Evolutionary conservation across 495 filamentous ascomycete species (phyloP).

Genomic region (Hypoxylon fuscum): DNA sequence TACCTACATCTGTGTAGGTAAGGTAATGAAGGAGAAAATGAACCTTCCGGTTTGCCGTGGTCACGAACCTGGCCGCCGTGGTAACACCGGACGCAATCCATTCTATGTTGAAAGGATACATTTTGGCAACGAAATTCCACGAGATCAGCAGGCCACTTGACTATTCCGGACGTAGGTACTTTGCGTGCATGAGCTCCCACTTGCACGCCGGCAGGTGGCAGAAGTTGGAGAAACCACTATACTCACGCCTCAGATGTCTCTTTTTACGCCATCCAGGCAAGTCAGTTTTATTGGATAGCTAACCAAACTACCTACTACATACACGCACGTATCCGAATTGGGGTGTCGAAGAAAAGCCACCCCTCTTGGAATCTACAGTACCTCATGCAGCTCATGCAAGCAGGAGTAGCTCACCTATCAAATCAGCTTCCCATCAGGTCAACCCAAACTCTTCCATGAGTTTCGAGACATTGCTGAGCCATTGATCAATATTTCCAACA

Average conservation of each 20-base stretch:
- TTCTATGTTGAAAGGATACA: slow-evolving; percentile 6
- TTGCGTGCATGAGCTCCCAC: slow-evolving; percentile 26
- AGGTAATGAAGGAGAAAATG: background rate
- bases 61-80: slow-evolving; percentile 20
- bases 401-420: slow-evolving; percentile 10
- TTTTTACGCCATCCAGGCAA: slow-evolving; percentile 8
- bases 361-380: slow-evolving; percentile 8
- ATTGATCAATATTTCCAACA: slow-evolving; percentile 15
- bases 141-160: slow-evolving; percentile 35
- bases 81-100: slow-evolving; percentile 9
- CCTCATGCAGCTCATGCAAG: slow-evolving; percentile 12
- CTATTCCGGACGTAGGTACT: slow-evolving; percentile 37
- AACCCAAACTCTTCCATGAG: slow-evolving; percentile 29
- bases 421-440: slow-evolving; percentile 22
- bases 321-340: slow-evolving; percentile 24
- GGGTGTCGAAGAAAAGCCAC: slow-evolving; percentile 13
- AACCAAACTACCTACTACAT: background rate
- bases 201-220: slow-evolving; percentile 23
- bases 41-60: background rate
- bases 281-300: slow-evolving; percentile 21
- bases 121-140: slow-evolving; percentile 23
- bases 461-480: slow-evolving; percentile 28
- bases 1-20: background rate
- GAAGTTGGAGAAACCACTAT: slow-evolving; percentile 33
- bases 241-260: slow-evolving; percentile 17